Conservation (phyloP, 768 basidiomycete genomes). For the Boletus tylopilopsis region DNA sequence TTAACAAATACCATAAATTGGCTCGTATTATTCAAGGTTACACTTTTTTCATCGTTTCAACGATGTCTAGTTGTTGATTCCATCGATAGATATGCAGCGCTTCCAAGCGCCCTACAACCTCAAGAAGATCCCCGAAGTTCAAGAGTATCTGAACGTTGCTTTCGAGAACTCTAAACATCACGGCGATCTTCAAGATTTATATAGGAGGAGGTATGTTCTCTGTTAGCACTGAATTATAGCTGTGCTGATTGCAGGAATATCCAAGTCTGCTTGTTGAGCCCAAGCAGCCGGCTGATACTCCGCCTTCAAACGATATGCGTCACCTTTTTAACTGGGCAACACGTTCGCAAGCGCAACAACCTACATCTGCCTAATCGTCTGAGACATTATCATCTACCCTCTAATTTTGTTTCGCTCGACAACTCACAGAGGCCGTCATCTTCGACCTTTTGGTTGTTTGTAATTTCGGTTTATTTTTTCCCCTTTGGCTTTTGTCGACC, state of each 20-base stretch:
- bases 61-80: conserved; percentile 1
- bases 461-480: conserved; percentile 23
- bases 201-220: conserved; percentile 68
- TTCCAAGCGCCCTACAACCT: conserved; percentile 87
- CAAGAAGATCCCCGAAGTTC: conserved; percentile 86
- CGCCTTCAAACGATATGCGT: conserved; percentile 64
- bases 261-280: conserved; percentile 74
- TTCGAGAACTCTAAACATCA: conserved; percentile 74
- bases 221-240: not conserved
- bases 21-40: conserved; percentile 79
- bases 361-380: conserved; percentile 32
- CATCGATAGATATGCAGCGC: conserved; percentile 74
- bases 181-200: conserved; percentile 82
- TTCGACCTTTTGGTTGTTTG: conserved; percentile 12
- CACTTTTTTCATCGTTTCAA: conserved; percentile 1
- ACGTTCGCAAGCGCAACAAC: conserved; percentile 44
- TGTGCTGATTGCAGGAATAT: not conserved
- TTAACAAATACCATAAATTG: conserved; percentile 93
- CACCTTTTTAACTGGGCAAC: conserved; percentile 79
- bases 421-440: conserved; percentile 10
- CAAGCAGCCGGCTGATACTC: conserved; percentile 69
- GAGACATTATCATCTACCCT: conserved; percentile 18
- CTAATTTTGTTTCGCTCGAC: conserved; percentile 1
- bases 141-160: conserved; percentile 67
- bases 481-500: conserved; percentile 16